Evolutionary conservation across 2,329 filamentous ascomycete species (phyloP).

Genomic region (Exophiala spinifera): DNA sequence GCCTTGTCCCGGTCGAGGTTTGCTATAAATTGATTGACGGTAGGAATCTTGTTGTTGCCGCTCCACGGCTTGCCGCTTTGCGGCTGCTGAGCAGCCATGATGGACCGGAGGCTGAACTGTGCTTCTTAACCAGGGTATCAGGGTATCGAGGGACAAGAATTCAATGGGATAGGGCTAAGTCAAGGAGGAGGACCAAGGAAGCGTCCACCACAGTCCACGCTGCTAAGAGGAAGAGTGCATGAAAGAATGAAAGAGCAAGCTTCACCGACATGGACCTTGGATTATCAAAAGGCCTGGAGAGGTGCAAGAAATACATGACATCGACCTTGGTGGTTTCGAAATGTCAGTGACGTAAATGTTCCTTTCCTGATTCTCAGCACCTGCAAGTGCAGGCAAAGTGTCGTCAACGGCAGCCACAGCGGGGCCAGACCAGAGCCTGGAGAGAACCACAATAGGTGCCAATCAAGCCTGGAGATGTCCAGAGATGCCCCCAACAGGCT

Average conservation of each 20-base stretch:
- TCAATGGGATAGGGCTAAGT: neutral
- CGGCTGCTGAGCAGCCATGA: constrained; percentile 37
- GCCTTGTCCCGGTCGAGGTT: constrained; percentile 76
- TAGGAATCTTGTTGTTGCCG: constrained; percentile 78
- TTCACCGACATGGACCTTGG: neutral
- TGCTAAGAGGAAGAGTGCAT: neutral
- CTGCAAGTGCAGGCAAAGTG: neutral
- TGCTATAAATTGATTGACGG: constrained; percentile 78
- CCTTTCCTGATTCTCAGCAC: neutral
- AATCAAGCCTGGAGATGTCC: neutral
- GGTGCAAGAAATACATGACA: neutral
- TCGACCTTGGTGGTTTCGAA: neutral
- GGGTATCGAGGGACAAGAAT: neutral
- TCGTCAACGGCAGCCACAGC: neutral
- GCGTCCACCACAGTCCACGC: too few relatives aligned
- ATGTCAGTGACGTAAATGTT: constrained; percentile 3
- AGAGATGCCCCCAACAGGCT: neutral
- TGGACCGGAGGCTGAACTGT: too few relatives aligned
- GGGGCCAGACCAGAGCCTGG: neutral
- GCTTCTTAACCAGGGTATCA: too few relatives aligned
- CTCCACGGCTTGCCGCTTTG: constrained; percentile 71
- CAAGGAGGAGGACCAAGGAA: too few relatives aligned
- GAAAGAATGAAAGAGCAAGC: neutral
- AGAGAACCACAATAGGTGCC: neutral
- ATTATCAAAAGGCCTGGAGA: neutral